Base-by-base conservation (phyloP, 2,329 filamentous ascomycete genomes). In the Pseudogymnoascus sp. region DNA sequence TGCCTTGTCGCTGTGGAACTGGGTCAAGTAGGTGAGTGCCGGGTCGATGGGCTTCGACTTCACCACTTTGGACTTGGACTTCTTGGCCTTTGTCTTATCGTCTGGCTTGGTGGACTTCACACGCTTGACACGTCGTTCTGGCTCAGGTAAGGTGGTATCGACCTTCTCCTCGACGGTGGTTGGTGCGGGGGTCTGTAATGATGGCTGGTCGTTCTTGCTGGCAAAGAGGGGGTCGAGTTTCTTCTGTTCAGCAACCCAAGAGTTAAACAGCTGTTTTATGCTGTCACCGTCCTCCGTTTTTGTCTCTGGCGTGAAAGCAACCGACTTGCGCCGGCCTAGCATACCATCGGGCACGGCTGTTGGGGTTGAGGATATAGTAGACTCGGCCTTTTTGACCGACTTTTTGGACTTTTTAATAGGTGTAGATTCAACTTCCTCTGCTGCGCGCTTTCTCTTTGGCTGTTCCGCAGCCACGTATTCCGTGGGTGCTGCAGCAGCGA, bases 21-120 rank as follows among this genome's bases (percentile, higher is more conserved):
- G 85, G 55, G 81, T 81, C 49, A 97, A 82, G 73, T 97, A 97
- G 61, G 84, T 80, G 14, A 95, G 80, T 63, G 91, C 87, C 12
- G 87, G 82, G 55, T 84, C 80, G 62, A 86, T 75, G 60, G 75
- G 70, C 38, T 60, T 60, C 35, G 58, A 41, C 60, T 69, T 71
- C 19, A 66, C 62, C 8, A 45, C 5, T 9, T 68, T 67, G 9
- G 61, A 42, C 58, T 68, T 66, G 61, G 63, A 25, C 45, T 65
- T 66, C 28, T 58, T 64, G n/a, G 62, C 36, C 41, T 68, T 66
- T 60, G 63, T 22, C 58, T 65, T 66, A 35, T 58, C 61, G n/a
- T 60, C 60, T 39, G 42, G 30, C 28, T 63, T 65, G 23, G 62
- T 25, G 42, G 69, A 68, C 63, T 71, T 71, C 36, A 71, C 67